Evolutionary conservation across 306 rosid species (phyloP), one percentile per base, ranked within the genome.

Genomic region (Aeschynomene evenia): DNA sequence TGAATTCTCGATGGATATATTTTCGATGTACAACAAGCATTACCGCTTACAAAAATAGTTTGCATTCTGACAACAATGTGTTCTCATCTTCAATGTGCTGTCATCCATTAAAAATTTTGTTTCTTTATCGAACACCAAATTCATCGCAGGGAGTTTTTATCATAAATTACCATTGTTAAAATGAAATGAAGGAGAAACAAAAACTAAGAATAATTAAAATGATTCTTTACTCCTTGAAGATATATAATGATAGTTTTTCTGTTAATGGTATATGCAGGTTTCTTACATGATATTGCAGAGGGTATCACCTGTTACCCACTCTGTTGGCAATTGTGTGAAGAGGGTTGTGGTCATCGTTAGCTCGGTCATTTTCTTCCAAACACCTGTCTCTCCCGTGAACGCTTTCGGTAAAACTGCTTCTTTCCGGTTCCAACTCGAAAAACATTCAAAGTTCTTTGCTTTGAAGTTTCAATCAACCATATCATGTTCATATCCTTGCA

Each of bases 291-390:
- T 95, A 80, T 86, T 95, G 89, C 89, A 84, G 77, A 89, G 99
- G 88, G 99, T 95, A 77, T 95, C 99, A 23, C 99, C 99, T 23
- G 99, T 95, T 68, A 95, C 97, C 50, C 99, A 95, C 86, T 95
- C 97, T 0, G 99, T 91, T 0, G 97, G 99, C 8, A 95, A 95
- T 50, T 95, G 99, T 67, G 99, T 95, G 83, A 95, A 95, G 93
- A 88, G 99, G 54, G 99, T 95, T 72, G 99, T 87, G 82, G 99
- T 95, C 80, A 95, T 95, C 6, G 95, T 95, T 69, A 95, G 99
- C 93, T 95, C 99, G 66, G 97, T 95, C 68, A 74, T 95, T 81
- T 89, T 95, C 87, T 95, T 95, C 88, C 78, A 77, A 76, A 85
- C 99, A 63, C 88, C 95, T 0, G 99, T 95, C 73, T 78, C 96